Percentiles rank a stretch among this genome's conserved stretches.
These are phyloP conservation scores for Fusarium proliferatum DNA, from an alignment of 2,329 filamentous ascomycete species.

Conservation along the genomic window DNA sequence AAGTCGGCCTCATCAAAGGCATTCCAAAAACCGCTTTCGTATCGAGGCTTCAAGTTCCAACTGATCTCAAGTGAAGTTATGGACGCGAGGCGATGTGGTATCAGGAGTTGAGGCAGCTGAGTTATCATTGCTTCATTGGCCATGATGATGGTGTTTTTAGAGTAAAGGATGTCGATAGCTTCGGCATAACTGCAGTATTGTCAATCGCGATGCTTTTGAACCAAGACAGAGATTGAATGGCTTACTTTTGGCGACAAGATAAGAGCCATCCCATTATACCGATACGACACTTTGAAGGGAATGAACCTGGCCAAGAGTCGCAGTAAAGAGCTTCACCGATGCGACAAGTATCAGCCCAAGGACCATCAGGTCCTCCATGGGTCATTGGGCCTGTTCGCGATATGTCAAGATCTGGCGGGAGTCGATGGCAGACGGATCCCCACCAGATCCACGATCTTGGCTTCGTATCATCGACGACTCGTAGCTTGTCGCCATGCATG, in stretches of 20 bases:
- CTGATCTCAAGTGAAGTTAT: background rate
- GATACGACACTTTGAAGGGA: background rate
- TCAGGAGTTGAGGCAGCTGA: background rate
- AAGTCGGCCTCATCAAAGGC: background rate
- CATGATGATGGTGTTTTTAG: background rate
- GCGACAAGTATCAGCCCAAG: background rate
- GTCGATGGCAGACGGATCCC: background rate
- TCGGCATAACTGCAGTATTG: background rate
- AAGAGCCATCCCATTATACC: background rate
- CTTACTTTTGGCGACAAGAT: background rate
- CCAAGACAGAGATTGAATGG: accelerated
- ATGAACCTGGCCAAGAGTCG: background rate
- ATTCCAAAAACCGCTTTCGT: accelerated
- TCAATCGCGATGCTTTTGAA: background rate
- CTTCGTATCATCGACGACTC: background rate
- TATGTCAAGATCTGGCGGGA: background rate
- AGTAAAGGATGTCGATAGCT: background rate
- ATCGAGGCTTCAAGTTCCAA: background rate
- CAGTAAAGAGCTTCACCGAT: background rate
- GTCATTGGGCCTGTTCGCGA: background rate
- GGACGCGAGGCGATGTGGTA: background rate
- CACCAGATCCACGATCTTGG: background rate
- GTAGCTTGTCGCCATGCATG: background rate
- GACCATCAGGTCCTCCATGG: background rate
- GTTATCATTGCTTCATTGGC: background rate